Percentiles rank a stretch among this genome's conserved stretches.
phyloP scores from a whole-genome alignment of 2,329 filamentous ascomycete genomes.

The Bipolaris gigantea region DNA sequence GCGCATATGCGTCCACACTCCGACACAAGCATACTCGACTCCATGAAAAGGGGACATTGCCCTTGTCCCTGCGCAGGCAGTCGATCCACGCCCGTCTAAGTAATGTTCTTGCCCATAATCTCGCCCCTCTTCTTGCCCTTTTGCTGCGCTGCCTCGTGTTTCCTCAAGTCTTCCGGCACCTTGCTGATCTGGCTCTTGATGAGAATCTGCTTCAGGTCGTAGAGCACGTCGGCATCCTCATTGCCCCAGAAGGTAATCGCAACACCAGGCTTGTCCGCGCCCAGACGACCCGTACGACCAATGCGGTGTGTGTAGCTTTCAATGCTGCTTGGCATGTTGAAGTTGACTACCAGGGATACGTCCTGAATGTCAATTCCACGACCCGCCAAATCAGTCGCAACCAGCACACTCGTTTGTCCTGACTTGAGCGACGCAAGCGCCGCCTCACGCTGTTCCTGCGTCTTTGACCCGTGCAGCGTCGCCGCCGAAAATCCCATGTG shows the following conservation, averaged over 20 bases:
- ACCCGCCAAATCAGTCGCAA: conserved; percentile 92
- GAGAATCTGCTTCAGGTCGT: conserved; percentile 94
- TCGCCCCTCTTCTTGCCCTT: conserved; percentile 56
- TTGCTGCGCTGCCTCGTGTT: conserved; percentile 90
- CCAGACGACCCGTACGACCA: conserved; percentile 82
- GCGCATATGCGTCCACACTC: no score
- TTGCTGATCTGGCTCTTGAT: conserved; percentile 84
- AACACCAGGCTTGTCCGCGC: conserved; percentile 89
- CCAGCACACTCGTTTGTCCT: conserved; percentile 81
- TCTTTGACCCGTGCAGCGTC: conserved; percentile 93
- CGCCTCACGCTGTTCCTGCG: conserved; percentile 95
- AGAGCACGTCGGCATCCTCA: conserved; percentile 88
- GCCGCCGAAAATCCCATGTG: conserved; percentile 88
- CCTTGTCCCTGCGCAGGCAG: not conserved
- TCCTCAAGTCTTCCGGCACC: conserved; percentile 86
- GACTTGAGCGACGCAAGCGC: conserved; percentile 82
- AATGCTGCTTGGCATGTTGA: conserved; percentile 95
- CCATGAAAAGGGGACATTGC: no score
- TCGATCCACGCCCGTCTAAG: not conserved
- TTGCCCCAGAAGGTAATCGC: conserved; percentile 93
- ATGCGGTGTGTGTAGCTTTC: conserved; percentile 97
- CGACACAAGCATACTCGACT: no score
- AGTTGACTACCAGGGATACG: conserved; percentile 93
- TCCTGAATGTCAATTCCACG: conserved; percentile 97
- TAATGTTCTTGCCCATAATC: conserved; percentile 17